These are phyloP conservation scores for Cucurbita pepo DNA, from an alignment of 306 rosid genomes.

Conservation along the genomic window DNA sequence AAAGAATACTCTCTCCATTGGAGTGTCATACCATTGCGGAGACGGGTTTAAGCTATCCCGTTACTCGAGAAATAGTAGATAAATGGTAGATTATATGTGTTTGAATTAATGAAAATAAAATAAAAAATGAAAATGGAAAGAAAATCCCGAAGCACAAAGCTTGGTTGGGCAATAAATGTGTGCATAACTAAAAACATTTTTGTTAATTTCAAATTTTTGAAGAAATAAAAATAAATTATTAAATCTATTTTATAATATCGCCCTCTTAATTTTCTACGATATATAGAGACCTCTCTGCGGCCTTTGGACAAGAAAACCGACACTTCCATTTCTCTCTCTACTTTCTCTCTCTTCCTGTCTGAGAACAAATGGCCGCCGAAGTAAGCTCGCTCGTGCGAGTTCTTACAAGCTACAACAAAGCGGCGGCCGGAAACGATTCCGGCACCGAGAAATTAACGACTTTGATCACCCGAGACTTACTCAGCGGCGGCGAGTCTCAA, in stretches of 20 bases:
- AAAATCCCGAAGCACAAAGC: background rate
- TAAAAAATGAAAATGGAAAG: background rate
- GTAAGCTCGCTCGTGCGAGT: slow-evolving; percentile 64
- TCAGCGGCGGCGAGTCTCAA: slow-evolving; percentile 51
- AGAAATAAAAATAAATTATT: background rate
- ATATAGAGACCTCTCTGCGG: background rate
- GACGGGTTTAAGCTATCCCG: no score
- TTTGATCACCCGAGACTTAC: slow-evolving; percentile 69
- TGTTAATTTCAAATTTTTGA: background rate
- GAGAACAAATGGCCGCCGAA: slow-evolving; percentile 60
- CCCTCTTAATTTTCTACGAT: slow-evolving; percentile 3
- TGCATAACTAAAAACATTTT: background rate
- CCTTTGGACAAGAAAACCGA: slow-evolving; percentile 1
- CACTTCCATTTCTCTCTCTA: background rate
- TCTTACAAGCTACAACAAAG: slow-evolving; percentile 35
- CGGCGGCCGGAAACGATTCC: slow-evolving; percentile 53
- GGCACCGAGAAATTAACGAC: slow-evolving; percentile 50
- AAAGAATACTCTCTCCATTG: no score
- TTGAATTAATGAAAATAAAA: no score
- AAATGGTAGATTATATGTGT: no score
- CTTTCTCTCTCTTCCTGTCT: slow-evolving; percentile 8
- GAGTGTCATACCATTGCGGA: no score
- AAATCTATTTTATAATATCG: slow-evolving; percentile 19
- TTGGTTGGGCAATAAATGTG: background rate
- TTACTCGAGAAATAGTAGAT: no score